Evolutionary conservation across 2,329 filamentous ascomycete genomes (phyloP).

Genomic region (Penicillium sp.): DNA sequence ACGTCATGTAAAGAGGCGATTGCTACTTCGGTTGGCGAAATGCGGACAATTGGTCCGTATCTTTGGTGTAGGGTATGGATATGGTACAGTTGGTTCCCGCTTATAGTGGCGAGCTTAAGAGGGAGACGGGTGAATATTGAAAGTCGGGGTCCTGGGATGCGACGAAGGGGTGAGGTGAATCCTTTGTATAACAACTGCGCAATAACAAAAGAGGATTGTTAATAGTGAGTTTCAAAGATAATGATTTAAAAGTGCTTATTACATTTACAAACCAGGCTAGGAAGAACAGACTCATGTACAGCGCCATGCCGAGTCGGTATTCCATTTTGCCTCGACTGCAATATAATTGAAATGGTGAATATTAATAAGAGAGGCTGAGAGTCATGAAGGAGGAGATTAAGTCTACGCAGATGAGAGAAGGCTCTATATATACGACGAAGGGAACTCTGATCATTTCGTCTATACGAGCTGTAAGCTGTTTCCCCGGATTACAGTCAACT

Average conservation of each 20-base stretch:
- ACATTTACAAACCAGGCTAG: background rate
- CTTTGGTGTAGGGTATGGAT: conserved; percentile 22
- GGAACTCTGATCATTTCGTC: no score
- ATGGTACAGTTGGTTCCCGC: background rate
- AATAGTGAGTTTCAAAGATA: no score
- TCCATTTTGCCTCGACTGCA: background rate
- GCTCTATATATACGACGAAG: no score
- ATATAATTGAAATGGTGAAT: no score
- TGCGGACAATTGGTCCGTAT: conserved; percentile 26
- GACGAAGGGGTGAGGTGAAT: background rate
- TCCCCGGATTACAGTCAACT: no score
- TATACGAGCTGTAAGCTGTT: no score
- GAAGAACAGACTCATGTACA: background rate
- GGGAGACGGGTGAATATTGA: background rate
- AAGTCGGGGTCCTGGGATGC: background rate
- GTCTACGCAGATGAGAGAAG: no score
- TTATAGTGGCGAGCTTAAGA: background rate
- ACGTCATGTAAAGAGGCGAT: conserved; percentile 37
- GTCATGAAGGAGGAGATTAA: no score
- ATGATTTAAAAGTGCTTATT: background rate
- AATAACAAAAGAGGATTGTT: background rate
- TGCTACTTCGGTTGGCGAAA: conserved; percentile 23
- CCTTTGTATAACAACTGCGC: background rate
- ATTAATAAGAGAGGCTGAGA: background rate
- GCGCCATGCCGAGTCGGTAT: background rate